phyloP scores from a whole-genome alignment of 1,284 basidiomycete genomes.

The Cerioporus squamosus region DNA sequence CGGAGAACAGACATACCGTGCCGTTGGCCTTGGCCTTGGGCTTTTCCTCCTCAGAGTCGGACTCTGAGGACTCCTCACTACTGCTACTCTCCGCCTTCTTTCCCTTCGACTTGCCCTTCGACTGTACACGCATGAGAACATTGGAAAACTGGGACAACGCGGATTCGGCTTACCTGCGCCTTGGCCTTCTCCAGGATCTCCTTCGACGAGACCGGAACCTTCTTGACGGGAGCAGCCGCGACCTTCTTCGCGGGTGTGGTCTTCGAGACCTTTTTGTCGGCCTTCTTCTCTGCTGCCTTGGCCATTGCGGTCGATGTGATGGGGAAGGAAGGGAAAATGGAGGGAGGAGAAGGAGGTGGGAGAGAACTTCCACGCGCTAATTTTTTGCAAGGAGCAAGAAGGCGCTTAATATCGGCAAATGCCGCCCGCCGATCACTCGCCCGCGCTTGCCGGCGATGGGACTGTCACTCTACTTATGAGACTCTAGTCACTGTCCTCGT shows the following conservation, averaged over 20 bases:
- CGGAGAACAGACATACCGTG: conserved; percentile 14
- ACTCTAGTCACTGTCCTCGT: too few species aligned
- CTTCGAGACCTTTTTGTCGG: conserved; percentile 41
- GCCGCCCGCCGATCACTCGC: too few species aligned
- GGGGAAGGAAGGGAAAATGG: conserved; percentile 16
- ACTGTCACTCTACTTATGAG: too few species aligned
- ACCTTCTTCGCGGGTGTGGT: conserved; percentile 26
- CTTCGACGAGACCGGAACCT: conserved; percentile 34
- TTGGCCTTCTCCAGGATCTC: conserved; percentile 38
- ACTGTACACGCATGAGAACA: background rate
- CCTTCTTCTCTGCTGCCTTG: conserved; percentile 49
- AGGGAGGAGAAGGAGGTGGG: conserved; percentile 7
- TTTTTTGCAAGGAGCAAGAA: conserved; percentile 10
- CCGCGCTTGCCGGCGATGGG: too few species aligned
- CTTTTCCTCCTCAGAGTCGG: conserved; percentile 34
- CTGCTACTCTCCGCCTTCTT: conserved; percentile 36
- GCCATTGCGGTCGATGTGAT: conserved; percentile 38
- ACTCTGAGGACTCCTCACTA: conserved; percentile 30
- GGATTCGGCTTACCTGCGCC: conserved; percentile 14
- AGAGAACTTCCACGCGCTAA: conserved; percentile 9
- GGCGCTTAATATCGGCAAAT: background rate
- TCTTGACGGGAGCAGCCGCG: conserved; percentile 25
- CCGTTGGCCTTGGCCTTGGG: conserved; percentile 31
- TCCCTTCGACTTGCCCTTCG: conserved; percentile 27
- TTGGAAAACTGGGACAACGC: conserved; percentile 11